These are phyloP conservation scores for Gossypium arboreum DNA, from an alignment of 345 rosid species.

Conservation along the genomic window DNA sequence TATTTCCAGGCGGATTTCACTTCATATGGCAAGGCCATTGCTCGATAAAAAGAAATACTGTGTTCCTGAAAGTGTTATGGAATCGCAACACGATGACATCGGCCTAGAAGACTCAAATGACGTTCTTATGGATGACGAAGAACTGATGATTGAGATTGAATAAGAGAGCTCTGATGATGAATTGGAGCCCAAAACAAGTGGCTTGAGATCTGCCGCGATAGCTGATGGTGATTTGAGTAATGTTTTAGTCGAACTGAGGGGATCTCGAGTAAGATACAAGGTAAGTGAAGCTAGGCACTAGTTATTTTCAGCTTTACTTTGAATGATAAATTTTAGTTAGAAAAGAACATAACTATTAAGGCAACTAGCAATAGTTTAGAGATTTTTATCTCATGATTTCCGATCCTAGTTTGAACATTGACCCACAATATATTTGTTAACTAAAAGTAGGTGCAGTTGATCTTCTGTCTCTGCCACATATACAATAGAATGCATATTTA, in stretches of 20 bases:
- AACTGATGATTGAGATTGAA: conserved; percentile 39
- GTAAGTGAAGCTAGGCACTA: too few relatives aligned
- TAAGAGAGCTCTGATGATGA: conserved; percentile 47
- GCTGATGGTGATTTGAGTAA: conserved; percentile 40
- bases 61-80: conserved; percentile 33
- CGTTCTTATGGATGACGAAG: conserved; percentile 38
- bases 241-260: conserved; percentile 40
- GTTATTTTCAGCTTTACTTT: too few relatives aligned
- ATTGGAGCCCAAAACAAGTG: conserved; percentile 28
- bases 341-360: neutral
- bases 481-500: neutral
- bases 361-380: neutral
- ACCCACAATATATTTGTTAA: neutral
- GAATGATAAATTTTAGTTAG: neutral
- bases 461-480: neutral
- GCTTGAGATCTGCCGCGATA: conserved; percentile 14
- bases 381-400: neutral
- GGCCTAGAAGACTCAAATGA: conserved; percentile 33
- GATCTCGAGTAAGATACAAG: conserved; percentile 40
- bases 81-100: conserved; percentile 35
- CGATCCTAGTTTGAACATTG: neutral
- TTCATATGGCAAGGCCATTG: conserved; percentile 53
- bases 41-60: conserved; percentile 54
- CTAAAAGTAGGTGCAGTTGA: neutral
- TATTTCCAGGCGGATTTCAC: conserved; percentile 82